Base-by-base conservation (phyloP, 116 monocot genomes). In the Trichopus zeylanicus region DNA sequence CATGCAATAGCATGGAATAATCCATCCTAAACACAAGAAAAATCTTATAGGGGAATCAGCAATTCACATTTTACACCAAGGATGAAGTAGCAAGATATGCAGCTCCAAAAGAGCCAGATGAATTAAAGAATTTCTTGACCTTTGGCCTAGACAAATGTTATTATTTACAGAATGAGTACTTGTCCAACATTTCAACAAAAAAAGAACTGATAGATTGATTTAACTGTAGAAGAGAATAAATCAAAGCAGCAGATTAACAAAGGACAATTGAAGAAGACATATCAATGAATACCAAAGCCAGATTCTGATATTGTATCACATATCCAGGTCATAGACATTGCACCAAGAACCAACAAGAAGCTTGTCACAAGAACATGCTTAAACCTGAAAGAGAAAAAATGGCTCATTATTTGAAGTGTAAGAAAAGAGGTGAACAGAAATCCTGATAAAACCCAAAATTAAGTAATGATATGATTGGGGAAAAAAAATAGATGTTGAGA, bases 321-420 rank as follows among this genome's bases (percentile, higher is more conserved):
- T 25, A 99, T 99, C 92, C 91, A 99, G 25, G 88, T 85, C 76
- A 76, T 88, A 39, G 81, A 65, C 98, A 99, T 99, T 69, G 98
- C 92, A 69, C 98, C 98, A 66, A 85, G 62, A 80, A 99, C 98
- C 70, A 99, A 73, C 29, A 84, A 78, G 64, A 85, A 76, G 70
- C 88, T 85, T 67, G 98, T 92, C 59, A 83, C 63, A 48, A 78
- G 29, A 24, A 99, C 77, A 67, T 99, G 98, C 75, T 81, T 91
- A 23, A 83, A 31, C 67, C 98, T 98, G 91, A 39, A 71, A 87
- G 26, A n/a, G 66, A 67, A 46, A 34, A 56, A 60, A 52, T 26
- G 27, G 42, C n/a, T 42, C 42, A 42, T n/a, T n/a, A n/a, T n/a
- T n/a, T n/a, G n/a, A n/a, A n/a, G n/a, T n/a, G n/a, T 16, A 18